These are phyloP conservation scores for Vaccinium myrtillus DNA, from an alignment of 148 eudicot species.

Conservation along the genomic window DNA sequence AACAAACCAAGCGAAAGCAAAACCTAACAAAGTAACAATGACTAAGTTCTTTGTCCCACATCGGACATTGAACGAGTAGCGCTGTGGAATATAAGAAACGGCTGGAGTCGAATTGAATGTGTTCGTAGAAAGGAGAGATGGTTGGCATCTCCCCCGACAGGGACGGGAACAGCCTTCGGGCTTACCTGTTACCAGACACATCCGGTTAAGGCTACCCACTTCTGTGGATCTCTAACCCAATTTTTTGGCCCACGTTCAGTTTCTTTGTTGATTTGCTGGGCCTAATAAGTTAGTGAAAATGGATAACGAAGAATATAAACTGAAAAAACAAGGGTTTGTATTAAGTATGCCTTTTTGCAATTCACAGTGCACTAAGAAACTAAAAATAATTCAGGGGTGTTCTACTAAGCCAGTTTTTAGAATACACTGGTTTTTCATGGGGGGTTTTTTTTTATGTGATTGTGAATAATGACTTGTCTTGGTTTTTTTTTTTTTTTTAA, in stretches of 20 bases:
- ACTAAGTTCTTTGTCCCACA: not conserved
- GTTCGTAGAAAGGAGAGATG: constrained; percentile 18
- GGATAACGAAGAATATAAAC: too few species aligned
- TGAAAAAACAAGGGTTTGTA: too few species aligned
- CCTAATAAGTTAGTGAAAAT: too few species aligned
- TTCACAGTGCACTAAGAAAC: too few species aligned
- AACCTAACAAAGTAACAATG: not conserved
- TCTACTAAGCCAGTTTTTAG: too few species aligned
- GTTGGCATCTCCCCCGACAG: constrained; percentile 19
- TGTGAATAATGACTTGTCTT: too few species aligned
- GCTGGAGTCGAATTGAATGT: accelerated
- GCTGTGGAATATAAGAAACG: not conserved
- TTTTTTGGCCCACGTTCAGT: not conserved
- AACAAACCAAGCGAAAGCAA: not conserved
- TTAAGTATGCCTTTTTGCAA: too few species aligned
- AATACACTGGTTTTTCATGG: too few species aligned
- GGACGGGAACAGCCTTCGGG: constrained; percentile 17
- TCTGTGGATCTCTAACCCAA: constrained; percentile 1
- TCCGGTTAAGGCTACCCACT: constrained; percentile 19
- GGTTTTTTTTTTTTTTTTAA: too few species aligned
- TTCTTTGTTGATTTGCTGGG: too few species aligned
- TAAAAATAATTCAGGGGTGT: too few species aligned
- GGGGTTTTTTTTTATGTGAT: too few species aligned
- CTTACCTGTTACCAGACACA: constrained; percentile 16
- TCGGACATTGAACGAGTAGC: not conserved